A percentile compares a stretch with the other conserved stretches of the same genome.
phyloP scores from a whole-genome alignment of 371 early-diverging fungal species.

The Vairimorpha apis region DNA sequence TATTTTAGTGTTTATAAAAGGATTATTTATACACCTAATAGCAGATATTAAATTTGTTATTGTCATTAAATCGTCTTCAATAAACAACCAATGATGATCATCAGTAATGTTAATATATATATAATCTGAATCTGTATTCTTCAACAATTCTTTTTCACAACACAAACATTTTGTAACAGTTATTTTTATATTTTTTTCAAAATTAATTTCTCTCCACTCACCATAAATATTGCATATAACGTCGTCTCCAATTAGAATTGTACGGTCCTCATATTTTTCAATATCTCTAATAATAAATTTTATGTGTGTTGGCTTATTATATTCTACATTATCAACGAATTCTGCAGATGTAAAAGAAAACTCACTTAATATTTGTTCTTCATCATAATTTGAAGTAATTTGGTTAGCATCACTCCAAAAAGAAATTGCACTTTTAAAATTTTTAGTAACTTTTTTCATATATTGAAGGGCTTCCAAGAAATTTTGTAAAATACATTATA shows the following conservation, averaged over 20 bases:
- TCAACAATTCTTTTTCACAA: slow-evolving; percentile 3
- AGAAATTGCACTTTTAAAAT: background rate
- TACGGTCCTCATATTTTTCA: background rate
- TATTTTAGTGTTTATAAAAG: slow-evolving; percentile 24
- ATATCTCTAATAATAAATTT: slow-evolving; percentile 25
- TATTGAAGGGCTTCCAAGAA: too few species aligned
- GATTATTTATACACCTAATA: slow-evolving; percentile 44
- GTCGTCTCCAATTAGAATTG: slow-evolving; percentile 15
- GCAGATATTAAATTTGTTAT: slow-evolving; percentile 32
- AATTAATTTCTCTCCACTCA: slow-evolving; percentile 24
- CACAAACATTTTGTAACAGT: slow-evolving; percentile 30
- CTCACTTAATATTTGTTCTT: background rate
- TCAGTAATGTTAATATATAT: slow-evolving; percentile 13
- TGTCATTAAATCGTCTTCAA: slow-evolving; percentile 50
- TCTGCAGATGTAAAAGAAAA: slow-evolving; percentile 18
- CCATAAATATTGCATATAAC: slow-evolving; percentile 22
- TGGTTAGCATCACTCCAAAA: slow-evolving; percentile 12
- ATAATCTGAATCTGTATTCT: background rate
- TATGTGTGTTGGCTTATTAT: background rate
- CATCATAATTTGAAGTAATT: background rate
- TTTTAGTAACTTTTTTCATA: background rate
- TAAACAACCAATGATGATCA: slow-evolving; percentile 36
- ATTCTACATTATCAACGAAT: background rate
- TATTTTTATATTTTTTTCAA: slow-evolving; percentile 11
- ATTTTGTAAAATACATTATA: too few species aligned